Evolutionary conservation across 768 basidiomycete genomes (phyloP).

Genomic region (Trametes cinnabarina): DNA sequence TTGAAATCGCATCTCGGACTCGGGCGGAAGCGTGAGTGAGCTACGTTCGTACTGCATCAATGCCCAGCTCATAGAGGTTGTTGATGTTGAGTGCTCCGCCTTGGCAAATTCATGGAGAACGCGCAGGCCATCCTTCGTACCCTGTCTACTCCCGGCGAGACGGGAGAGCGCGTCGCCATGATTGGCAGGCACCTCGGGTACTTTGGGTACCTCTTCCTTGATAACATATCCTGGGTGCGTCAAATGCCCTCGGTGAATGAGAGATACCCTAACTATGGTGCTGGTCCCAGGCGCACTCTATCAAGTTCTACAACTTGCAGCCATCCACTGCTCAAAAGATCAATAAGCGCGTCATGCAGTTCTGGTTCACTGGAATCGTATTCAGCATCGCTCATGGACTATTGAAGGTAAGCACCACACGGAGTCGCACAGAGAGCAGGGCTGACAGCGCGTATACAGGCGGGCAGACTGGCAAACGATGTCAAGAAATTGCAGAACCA

Average conservation of each 20-base stretch:
- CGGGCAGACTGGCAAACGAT: slow-evolving; percentile 60
- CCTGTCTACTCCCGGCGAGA: slow-evolving; percentile 49
- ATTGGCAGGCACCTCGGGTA: slow-evolving; percentile 85
- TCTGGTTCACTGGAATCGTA: slow-evolving; percentile 86
- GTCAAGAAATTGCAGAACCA: slow-evolving; percentile 47
- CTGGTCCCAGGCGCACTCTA: slow-evolving; percentile 52
- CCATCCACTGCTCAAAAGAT: slow-evolving; percentile 62
- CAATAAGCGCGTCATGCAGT: slow-evolving; percentile 67
- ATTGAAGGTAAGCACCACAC: slow-evolving; percentile 51
- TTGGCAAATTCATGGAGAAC: slow-evolving; percentile 94
- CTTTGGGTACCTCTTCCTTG: slow-evolving; percentile 82
- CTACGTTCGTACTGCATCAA: neutral
- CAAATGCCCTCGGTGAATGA: neutral
- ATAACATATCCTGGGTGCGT: slow-evolving; percentile 83
- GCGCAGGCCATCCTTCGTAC: slow-evolving; percentile 85
- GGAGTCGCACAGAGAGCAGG: neutral
- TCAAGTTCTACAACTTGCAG: slow-evolving; percentile 61
- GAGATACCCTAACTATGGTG: neutral
- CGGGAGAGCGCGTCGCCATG: slow-evolving; percentile 72
- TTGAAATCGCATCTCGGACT: slow-evolving; percentile 83
- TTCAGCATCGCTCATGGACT: slow-evolving; percentile 72
- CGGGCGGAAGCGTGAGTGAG: slow-evolving; percentile 71
- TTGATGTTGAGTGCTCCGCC: slow-evolving; percentile 76
- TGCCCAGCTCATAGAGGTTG: neutral
- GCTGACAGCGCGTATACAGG: slow-evolving; percentile 36